These are phyloP conservation scores for Nemania sp. DNA, from an alignment of 2,329 filamentous ascomycete species.

Conservation along the genomic window DNA sequence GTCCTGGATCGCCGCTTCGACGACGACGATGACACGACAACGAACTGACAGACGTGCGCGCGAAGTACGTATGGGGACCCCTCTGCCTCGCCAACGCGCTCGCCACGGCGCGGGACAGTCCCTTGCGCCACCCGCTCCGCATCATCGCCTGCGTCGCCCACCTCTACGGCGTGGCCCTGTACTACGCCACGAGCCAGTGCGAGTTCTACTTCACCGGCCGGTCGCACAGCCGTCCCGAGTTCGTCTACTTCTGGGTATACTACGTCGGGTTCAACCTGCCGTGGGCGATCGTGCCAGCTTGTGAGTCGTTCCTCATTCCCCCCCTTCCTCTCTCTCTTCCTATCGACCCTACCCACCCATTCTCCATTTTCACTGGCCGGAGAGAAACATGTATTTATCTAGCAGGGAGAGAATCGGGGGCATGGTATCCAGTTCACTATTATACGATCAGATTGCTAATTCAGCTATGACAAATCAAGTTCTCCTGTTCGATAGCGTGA, in stretches of 20 bases:
- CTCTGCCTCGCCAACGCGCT: conserved; percentile 56
- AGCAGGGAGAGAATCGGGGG: not conserved
- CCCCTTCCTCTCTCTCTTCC: too few relatives aligned
- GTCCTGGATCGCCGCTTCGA: too few relatives aligned
- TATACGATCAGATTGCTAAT: not conserved
- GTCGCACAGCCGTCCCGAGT: conserved; percentile 62
- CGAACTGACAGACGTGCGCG: not conserved
- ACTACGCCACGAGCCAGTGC: conserved; percentile 61
- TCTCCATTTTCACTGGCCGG: not conserved
- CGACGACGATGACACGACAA: too few relatives aligned
- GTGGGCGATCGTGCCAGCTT: conserved; percentile 60
- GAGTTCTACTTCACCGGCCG: conserved; percentile 52
- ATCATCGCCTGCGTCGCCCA: conserved; percentile 57
- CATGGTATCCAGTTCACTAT: not conserved
- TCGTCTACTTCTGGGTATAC: conserved; percentile 66
- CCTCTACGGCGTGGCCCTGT: conserved; percentile 65
- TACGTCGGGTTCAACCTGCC: conserved; percentile 65
- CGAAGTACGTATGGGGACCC: conserved; percentile 62
- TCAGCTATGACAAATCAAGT: conserved; percentile 26
- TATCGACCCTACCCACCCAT: too few relatives aligned
- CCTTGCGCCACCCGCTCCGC: conserved; percentile 57
- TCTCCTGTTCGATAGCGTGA: conserved; percentile 36
- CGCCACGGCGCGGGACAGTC: conserved; percentile 49
- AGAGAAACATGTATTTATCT: not conserved
- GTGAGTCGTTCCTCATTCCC: conserved; percentile 47